Evolutionary conservation across 2,329 filamentous ascomycete species (phyloP), one percentile per base, ranked within the genome.

Genomic region (Coniochaeta sp.): DNA sequence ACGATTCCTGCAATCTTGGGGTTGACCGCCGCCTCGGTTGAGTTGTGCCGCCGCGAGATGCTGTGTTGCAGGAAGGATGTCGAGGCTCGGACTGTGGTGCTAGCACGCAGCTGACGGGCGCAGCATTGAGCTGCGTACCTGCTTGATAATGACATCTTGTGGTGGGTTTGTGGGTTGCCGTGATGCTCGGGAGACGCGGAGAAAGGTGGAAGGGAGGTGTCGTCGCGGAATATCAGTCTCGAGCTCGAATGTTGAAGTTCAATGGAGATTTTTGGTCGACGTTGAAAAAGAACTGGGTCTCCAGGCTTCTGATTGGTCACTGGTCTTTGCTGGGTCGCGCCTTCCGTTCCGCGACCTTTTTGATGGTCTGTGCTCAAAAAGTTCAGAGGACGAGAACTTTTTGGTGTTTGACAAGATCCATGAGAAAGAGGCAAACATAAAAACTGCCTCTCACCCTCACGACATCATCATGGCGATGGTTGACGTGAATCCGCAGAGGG

Each of bases 1-100:
- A 99, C 95, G 72, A 99, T 99, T 62, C 85, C 86, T 68, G 88
- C 77, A 70, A 99, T 96, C 85, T 99, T 99, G 64, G 95, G 92
- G 78, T 90, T 96, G 64, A 80, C 76, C 69, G 81, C 80, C 61
- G 85, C 86, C 69, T 93, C 89, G 68, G 91, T 93, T 64, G 91
- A 93, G 77, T 95, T 90, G 89, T 91, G 93, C 84, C 95, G 87
- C 78, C 89, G 86, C 72, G 85, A 73, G 66, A 75, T 77, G 71
- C 78, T 79, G 68, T 74, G 81, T 74, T 78, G 78, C 59, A 79
- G 64, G 64, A 76, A 69, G 57, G 76, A 71, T 47, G 73, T 73
- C 60, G 81, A 77, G 65, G 76, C 73, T 69, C 81, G 76, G 66
- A 81, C 64, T 58, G 78, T 72, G 66, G 72, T 67, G 63, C 75